These are phyloP conservation scores for Geotrichum restrictum DNA, from an alignment of 1,139 yeast genomes.

Conservation along the genomic window DNA sequence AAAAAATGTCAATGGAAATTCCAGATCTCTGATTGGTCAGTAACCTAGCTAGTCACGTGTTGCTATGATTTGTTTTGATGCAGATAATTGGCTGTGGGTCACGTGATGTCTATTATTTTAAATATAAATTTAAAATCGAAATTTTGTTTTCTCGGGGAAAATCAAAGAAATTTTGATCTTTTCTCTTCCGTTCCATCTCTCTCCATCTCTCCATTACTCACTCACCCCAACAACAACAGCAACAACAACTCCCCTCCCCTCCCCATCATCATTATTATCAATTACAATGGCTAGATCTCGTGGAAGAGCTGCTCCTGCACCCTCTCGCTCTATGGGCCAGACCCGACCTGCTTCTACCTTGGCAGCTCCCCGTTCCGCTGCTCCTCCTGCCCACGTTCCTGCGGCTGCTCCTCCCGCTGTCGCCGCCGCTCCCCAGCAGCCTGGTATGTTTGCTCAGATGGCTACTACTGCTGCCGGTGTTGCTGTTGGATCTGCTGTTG, in stretches of 20 bases:
- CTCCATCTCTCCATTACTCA: no score
- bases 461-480: constrained; percentile 99
- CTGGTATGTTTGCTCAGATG: constrained; percentile 95
- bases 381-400: constrained; percentile 40
- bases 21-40: constrained; percentile 1
- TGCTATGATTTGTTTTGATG: neutral
- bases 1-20: neutral
- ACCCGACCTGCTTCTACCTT: constrained; percentile 73
- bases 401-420: constrained; percentile 40
- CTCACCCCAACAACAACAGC: no score
- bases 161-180: neutral
- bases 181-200: neutral
- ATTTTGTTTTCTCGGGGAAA: neutral
- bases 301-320: constrained; percentile 46
- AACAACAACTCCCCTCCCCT: no score
- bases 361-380: constrained; percentile 53
- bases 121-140: no score
- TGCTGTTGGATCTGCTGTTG: constrained; percentile 95
- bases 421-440: constrained; percentile 47
- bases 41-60: neutral
- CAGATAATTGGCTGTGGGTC: constrained; percentile 1
- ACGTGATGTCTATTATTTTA: neutral
- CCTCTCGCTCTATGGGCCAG: constrained; percentile 43
- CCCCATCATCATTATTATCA: neutral
- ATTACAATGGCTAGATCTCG: constrained; percentile 52